These are phyloP conservation scores for Tephrocybe sp. DNA, from an alignment of 768 basidiomycete species.

Conservation along the genomic window DNA sequence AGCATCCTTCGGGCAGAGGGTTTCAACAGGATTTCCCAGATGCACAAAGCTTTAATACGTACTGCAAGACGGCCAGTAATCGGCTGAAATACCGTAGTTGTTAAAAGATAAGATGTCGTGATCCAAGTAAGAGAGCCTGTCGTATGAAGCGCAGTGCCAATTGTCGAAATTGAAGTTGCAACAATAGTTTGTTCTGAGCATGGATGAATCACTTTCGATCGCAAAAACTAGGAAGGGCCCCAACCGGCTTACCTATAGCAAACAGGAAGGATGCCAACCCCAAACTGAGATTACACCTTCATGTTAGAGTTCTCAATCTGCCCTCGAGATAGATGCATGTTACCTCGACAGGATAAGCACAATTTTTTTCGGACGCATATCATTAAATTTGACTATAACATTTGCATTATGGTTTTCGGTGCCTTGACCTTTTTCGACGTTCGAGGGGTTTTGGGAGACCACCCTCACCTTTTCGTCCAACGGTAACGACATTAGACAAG, in stretches of 20 bases:
- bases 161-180: slow-evolving; percentile 21
- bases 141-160: slow-evolving; percentile 21
- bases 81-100: slow-evolving; percentile 23
- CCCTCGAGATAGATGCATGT: neutral
- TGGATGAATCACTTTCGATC: neutral
- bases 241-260: slow-evolving; percentile 11
- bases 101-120: slow-evolving; percentile 23
- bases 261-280: slow-evolving; percentile 14
- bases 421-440: neutral
- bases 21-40: no score
- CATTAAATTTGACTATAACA: slow-evolving; percentile 13
- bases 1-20: slow-evolving; percentile 14
- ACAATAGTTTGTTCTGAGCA: slow-evolving; percentile 24
- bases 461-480: no score
- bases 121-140: slow-evolving; percentile 24
- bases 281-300: slow-evolving; percentile 4
- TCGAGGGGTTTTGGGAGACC: no score
- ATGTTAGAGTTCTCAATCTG: neutral
- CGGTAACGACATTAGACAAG: no score
- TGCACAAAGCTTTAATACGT: neutral
- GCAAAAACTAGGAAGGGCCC: no score
- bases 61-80: slow-evolving; percentile 23
- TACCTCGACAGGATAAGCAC: slow-evolving; percentile 14
- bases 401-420: neutral
- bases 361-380: slow-evolving; percentile 11